These are phyloP conservation scores for Spergularia azorica DNA, from an alignment of 179 eudicot genomes.

Conservation along the genomic window DNA sequence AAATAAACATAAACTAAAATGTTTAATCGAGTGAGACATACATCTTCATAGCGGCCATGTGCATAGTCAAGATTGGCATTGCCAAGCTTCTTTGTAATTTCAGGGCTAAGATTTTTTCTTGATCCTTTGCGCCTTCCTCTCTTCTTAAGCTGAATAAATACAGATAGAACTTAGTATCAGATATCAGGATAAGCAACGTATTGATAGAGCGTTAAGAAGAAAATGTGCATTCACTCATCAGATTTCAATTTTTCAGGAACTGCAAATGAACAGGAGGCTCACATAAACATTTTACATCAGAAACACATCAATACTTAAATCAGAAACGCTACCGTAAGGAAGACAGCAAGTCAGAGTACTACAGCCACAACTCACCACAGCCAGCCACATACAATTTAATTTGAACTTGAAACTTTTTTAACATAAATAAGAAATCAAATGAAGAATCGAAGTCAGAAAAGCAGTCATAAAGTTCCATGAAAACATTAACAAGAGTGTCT, in stretches of 20 bases:
- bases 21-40: constrained; percentile 27
- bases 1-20: not conserved
- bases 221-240: not conserved
- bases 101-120: constrained; percentile 64
- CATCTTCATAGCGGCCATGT: constrained; percentile 75
- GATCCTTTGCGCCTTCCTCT: constrained; percentile 88
- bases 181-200: too few species aligned
- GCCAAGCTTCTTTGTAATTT: constrained; percentile 73
- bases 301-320: not conserved
- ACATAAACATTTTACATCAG: too few species aligned
- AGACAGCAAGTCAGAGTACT: too few species aligned
- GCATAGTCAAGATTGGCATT: constrained; percentile 88
- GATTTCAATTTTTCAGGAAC: not conserved
- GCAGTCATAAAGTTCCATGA: too few species aligned
- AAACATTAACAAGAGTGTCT: too few species aligned
- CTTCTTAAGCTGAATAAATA: constrained; percentile 50
- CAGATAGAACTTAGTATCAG: constrained; percentile 1
- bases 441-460: too few species aligned
- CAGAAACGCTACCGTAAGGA: too few species aligned
- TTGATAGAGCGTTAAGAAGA: too few species aligned
- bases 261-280: not conserved
- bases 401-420: too few species aligned
- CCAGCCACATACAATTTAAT: too few species aligned
- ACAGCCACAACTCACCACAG: too few species aligned
- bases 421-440: too few species aligned